Conservation (phyloP, 768 basidiomycete species). For the Fomitopsis serialis region DNA sequence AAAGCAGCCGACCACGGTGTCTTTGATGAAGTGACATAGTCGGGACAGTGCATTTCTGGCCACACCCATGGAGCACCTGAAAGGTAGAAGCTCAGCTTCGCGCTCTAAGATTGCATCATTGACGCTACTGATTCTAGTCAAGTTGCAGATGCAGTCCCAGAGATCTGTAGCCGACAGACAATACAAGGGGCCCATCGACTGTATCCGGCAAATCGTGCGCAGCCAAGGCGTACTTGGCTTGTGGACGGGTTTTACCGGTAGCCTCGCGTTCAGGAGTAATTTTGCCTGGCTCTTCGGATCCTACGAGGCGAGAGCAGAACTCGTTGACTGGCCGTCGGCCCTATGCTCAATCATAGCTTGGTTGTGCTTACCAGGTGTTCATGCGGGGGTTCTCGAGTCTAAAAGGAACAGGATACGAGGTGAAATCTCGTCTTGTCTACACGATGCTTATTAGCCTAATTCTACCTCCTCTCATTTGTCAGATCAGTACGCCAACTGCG, state of each 20-base stretch:
- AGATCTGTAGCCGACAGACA: conserved; percentile 44
- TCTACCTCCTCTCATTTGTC: neutral
- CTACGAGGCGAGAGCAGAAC: conserved; percentile 43
- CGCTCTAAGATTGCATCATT: neutral
- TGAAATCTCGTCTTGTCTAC: too few species aligned
- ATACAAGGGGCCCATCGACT: conserved; percentile 64
- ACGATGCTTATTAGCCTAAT: too few species aligned
- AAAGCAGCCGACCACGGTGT: neutral
- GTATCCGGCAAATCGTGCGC: conserved; percentile 55
- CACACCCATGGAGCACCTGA: conserved; percentile 74
- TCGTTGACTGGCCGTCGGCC: conserved; percentile 13
- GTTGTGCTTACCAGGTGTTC: conserved; percentile 36
- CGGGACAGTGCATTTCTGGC: conserved; percentile 54
- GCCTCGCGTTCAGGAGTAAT: conserved; percentile 65
- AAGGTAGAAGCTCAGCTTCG: conserved; percentile 34
- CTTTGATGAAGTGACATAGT: neutral
- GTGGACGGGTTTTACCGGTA: conserved; percentile 74
- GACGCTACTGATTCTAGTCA: conserved; percentile 30
- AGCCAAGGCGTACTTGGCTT: conserved; percentile 60
- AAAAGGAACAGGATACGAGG: conserved; percentile 57
- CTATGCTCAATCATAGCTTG: neutral
- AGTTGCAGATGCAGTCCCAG: conserved; percentile 63
- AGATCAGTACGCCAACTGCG: conserved; percentile 58
- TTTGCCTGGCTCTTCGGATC: conserved; percentile 80
- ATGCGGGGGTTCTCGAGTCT: conserved; percentile 55